A percentile compares a stretch with the other conserved stretches of the same genome.
These are phyloP conservation scores for Epithemia pelagica DNA, from an alignment of 108 stramenopile species.

Conservation along the genomic window DNA sequence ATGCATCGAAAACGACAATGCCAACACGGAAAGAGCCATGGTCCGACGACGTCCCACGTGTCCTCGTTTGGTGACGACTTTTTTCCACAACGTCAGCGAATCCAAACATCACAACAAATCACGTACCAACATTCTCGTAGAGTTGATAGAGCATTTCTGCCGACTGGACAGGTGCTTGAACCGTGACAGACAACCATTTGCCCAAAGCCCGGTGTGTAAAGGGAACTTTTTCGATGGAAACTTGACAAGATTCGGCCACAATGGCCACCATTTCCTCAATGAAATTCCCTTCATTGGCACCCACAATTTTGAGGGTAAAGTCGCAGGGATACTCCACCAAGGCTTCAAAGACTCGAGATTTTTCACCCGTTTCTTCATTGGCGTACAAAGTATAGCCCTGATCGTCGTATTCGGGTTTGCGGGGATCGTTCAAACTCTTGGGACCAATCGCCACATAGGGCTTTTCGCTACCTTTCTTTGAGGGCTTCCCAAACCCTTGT, in stretches of 20 bases:
- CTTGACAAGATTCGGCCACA: conserved; percentile 71
- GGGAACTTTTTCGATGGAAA: conserved; percentile 18
- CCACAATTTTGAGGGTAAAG: conserved; percentile 86
- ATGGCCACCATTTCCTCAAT: conserved; percentile 63
- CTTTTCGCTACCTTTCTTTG: conserved; percentile 10
- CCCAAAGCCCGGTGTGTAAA: conserved; percentile 56
- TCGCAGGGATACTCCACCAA: conserved; percentile 85
- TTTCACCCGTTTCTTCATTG: conserved; percentile 76
- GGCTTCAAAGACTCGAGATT: conserved; percentile 84
- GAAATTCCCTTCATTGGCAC: conserved; percentile 66
- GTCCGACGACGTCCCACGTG: too few relatives aligned
- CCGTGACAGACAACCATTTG: conserved; percentile 82
- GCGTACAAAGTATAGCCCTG: conserved; percentile 87
- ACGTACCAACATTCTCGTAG: conserved; percentile 48
- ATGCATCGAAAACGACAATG: too few relatives aligned
- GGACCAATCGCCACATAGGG: conserved; percentile 61
- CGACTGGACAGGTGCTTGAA: conserved; percentile 69
- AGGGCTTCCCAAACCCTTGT: conserved; percentile 15
- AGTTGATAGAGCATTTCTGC: conserved; percentile 81
- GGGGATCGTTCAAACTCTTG: conserved; percentile 52
- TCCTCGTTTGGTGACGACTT: too few relatives aligned
- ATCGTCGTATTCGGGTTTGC: conserved; percentile 79
- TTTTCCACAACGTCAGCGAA: background rate
- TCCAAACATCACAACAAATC: background rate
- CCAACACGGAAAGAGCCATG: conserved; percentile 1